Evolutionary conservation across 805 yeast species (phyloP).

Genomic region (Teunomyces atbi): DNA sequence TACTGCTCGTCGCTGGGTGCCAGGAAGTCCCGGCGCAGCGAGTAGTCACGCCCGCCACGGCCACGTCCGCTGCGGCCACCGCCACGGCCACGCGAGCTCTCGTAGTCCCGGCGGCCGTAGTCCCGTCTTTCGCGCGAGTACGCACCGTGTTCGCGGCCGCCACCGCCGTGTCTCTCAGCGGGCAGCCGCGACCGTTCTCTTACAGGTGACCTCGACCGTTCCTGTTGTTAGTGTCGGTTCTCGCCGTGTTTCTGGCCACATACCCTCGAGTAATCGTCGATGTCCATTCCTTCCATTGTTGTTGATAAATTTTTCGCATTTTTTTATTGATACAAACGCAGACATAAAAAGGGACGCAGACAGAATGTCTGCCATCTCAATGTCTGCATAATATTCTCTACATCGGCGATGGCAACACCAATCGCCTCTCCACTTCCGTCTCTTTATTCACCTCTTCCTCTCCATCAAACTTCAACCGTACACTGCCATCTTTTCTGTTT

Average conservation of each 20-base stretch:
- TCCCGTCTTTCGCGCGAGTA: slow-evolving; percentile 12
- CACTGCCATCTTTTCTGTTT: slow-evolving; percentile 67
- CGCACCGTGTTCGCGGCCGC: slow-evolving; percentile 6
- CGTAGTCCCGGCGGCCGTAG: slow-evolving; percentile 3
- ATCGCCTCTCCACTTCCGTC: slow-evolving; percentile 83
- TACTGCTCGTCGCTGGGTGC: slow-evolving; percentile 32
- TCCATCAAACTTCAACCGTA: slow-evolving; percentile 85
- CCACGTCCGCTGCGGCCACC: slow-evolving; percentile 8
- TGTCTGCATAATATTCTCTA: too few species aligned
- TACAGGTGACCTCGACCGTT: slow-evolving; percentile 27
- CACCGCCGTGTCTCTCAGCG: background rate
- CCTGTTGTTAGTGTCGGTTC: slow-evolving; percentile 13
- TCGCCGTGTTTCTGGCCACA: slow-evolving; percentile 22
- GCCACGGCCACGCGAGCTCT: slow-evolving; percentile 13
- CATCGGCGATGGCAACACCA: slow-evolving; percentile 73
- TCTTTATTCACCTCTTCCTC: slow-evolving; percentile 96
- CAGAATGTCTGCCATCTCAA: background rate
- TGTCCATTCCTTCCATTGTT: slow-evolving; percentile 60
- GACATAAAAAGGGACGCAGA: background rate
- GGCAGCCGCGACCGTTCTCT: slow-evolving; percentile 17
- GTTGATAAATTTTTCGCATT: slow-evolving; percentile 1
- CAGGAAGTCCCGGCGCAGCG: slow-evolving; percentile 21
- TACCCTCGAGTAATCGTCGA: slow-evolving; percentile 62
- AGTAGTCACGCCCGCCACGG: slow-evolving; percentile 10
- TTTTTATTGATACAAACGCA: background rate